phyloP scores from a whole-genome alignment of 805 yeast species.

The Komagataella mondaviorum region DNA sequence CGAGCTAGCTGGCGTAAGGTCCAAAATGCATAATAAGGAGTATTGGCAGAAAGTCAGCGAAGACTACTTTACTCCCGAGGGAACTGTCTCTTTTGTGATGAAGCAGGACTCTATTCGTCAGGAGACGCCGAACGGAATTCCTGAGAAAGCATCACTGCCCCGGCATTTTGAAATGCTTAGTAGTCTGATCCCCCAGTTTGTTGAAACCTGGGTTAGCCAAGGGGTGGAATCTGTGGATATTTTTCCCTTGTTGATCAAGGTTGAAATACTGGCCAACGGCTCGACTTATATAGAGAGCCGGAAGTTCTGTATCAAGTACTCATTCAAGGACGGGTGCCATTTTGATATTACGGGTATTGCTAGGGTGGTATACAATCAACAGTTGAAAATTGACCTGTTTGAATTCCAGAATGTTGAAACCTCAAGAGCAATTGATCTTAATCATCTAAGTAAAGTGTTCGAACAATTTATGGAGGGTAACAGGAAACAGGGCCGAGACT shows the following conservation, averaged over 20 bases:
- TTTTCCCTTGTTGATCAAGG: slow-evolving; percentile 31
- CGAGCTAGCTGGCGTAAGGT: slow-evolving; percentile 13
- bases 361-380: slow-evolving; percentile 48
- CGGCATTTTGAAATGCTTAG: slow-evolving; percentile 53
- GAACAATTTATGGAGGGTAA: neutral
- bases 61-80: slow-evolving; percentile 40
- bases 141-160: slow-evolving; percentile 16
- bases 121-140: neutral
- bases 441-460: neutral
- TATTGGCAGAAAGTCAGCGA: slow-evolving; percentile 36
- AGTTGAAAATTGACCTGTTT: slow-evolving; percentile 56
- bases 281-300: slow-evolving; percentile 40
- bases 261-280: slow-evolving; percentile 39
- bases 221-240: slow-evolving; percentile 41
- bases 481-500: neutral
- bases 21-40: slow-evolving; percentile 23
- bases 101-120: slow-evolving; percentile 18
- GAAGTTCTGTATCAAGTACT: slow-evolving; percentile 30
- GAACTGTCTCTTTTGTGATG: slow-evolving; percentile 31
- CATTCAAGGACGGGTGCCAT: slow-evolving; percentile 59
- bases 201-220: slow-evolving; percentile 34
- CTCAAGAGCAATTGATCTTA: neutral
- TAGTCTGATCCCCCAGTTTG: slow-evolving; percentile 51
- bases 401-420: slow-evolving; percentile 27
- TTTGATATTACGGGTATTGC: slow-evolving; percentile 49